Evolutionary conservation across 345 rosid species (phyloP).

Genomic region (Citrus maxima): DNA sequence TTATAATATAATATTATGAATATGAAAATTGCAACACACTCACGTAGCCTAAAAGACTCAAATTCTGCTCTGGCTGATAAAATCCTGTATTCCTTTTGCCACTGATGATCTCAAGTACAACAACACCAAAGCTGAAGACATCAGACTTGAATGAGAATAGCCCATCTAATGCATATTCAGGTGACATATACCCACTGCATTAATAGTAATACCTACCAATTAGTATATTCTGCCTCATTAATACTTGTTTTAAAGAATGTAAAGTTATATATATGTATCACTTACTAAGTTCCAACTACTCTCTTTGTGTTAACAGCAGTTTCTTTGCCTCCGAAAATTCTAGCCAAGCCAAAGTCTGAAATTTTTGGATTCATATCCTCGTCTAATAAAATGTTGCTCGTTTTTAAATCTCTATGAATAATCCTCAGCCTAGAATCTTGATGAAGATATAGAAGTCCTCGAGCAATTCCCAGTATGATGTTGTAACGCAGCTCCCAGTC

Average conservation of each 20-base stretch:
- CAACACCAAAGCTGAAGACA: slow-evolving; percentile 33
- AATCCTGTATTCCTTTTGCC: slow-evolving; percentile 22
- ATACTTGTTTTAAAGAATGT: not conserved
- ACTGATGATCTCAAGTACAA: slow-evolving; percentile 30
- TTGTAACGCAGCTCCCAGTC: slow-evolving; percentile 48
- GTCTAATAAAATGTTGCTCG: slow-evolving; percentile 62
- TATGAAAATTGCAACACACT: not conserved
- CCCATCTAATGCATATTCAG: slow-evolving; percentile 24
- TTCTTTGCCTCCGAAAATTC: slow-evolving; percentile 56
- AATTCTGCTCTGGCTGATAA: slow-evolving; percentile 1
- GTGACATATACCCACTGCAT: slow-evolving; percentile 29
- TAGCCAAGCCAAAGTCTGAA: slow-evolving; percentile 77
- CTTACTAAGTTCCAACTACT: slow-evolving; percentile 80
- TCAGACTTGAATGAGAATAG: slow-evolving; percentile 31
- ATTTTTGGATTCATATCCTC: slow-evolving; percentile 72
- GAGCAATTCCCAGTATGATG: slow-evolving; percentile 63
- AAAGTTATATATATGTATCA: not conserved
- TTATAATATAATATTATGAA: no score
- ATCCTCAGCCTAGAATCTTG: slow-evolving; percentile 72
- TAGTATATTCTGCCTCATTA: not conserved
- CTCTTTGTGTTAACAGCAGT: slow-evolving; percentile 49
- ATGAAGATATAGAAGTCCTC: slow-evolving; percentile 71
- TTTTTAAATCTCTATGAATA: slow-evolving; percentile 68
- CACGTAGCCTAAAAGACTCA: slow-evolving; percentile 25
- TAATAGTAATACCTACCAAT: no score